Evolutionary conservation across 768 basidiomycete species (phyloP).

Genomic region (Mrakia gelida): DNA sequence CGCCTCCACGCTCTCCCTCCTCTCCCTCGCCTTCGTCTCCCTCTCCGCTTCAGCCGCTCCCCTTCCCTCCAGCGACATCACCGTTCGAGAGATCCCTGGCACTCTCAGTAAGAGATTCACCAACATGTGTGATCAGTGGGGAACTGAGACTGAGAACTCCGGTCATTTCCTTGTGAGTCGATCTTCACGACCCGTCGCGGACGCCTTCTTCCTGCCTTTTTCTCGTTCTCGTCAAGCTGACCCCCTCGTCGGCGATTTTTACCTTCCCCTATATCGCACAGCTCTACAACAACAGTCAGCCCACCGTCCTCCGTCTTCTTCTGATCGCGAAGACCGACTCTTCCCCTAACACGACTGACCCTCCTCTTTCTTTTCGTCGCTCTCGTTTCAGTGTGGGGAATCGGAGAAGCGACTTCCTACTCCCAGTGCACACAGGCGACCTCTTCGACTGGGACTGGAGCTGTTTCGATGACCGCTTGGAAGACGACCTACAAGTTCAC

Average conservation of each 20-base stretch:
- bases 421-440: background rate
- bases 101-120: background rate
- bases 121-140: background rate
- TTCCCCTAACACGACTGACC: background rate
- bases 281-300: background rate
- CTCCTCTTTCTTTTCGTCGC: background rate
- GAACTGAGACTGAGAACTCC: background rate
- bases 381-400: background rate
- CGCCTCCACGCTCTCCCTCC: background rate
- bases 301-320: background rate
- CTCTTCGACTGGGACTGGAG: background rate
- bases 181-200: too few relatives aligned
- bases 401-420: background rate
- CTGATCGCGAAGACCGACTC: background rate
- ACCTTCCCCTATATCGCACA: background rate
- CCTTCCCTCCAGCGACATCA: background rate
- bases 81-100: background rate
- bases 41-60: background rate
- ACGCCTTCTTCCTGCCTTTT: too few relatives aligned
- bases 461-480: background rate
- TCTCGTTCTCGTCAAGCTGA: too few relatives aligned
- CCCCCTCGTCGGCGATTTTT: background rate
- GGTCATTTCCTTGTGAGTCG: slow-evolving; percentile 1
- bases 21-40: background rate
- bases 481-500: background rate